A percentile compares a stretch with the other conserved stretches of the same genome.
Evolutionary conservation across 805 yeast genomes (phyloP).

Genomic region (Starmerella cellae): DNA sequence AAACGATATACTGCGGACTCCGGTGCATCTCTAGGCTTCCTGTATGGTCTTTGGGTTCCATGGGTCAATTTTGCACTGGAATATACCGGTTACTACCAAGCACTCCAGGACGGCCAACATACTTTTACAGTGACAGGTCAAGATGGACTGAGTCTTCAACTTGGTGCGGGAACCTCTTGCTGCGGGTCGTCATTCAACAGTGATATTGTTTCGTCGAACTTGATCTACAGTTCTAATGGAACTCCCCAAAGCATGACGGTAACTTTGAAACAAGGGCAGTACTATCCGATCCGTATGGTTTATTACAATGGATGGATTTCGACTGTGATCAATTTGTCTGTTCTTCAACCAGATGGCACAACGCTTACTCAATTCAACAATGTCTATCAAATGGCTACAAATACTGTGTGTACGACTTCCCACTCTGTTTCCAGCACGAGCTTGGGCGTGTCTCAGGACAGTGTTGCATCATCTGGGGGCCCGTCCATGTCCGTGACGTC

Average conservation of each 20-base stretch:
- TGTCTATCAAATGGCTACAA: too few species aligned
- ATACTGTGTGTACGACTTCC: too few species aligned
- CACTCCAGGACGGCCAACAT: not conserved
- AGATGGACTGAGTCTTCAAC: conserved; percentile 1
- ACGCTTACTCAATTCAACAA: not conserved
- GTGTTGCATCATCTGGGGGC: too few species aligned
- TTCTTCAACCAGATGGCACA: not conserved
- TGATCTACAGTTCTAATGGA: not conserved
- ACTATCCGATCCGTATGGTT: conserved; percentile 1
- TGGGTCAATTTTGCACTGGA: not conserved
- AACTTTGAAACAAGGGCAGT: not conserved
- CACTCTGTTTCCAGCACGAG: too few species aligned
- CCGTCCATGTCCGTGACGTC: too few species aligned
- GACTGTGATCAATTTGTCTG: not conserved
- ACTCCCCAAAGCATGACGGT: not conserved
- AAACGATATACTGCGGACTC: not conserved
- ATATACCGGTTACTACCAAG: not conserved
- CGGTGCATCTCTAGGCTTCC: not conserved
- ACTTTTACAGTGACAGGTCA: not conserved
- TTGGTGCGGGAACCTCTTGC: not conserved
- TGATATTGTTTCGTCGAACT: not conserved
- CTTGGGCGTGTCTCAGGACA: too few species aligned
- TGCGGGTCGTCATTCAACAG: conserved; percentile 1
- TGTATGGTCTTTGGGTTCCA: not conserved
- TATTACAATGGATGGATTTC: not conserved